These are phyloP conservation scores for Trichocladium antarcticum DNA, from an alignment of 495 filamentous ascomycete species.

Conservation along the genomic window DNA sequence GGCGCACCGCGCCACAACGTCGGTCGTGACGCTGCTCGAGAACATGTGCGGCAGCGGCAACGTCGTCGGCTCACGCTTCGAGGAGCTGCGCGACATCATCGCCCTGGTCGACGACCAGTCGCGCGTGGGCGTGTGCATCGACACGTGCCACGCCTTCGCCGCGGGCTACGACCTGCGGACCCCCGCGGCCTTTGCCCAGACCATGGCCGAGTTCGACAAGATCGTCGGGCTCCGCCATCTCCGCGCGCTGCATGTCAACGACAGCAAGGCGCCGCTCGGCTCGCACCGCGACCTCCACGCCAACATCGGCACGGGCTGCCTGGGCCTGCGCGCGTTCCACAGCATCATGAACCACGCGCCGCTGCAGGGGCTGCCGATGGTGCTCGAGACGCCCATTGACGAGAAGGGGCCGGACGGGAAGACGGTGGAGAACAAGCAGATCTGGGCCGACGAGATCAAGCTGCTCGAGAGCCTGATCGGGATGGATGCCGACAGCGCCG, in stretches of 20 bases:
- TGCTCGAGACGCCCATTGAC: constrained; percentile 90
- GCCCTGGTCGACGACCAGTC: constrained; percentile 63
- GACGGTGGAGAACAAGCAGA: constrained; percentile 54
- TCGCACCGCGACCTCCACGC: constrained; percentile 79
- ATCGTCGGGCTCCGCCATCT: constrained; percentile 71
- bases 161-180: constrained; percentile 84
- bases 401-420: constrained; percentile 45
- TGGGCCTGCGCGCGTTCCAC: constrained; percentile 82
- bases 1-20: constrained; percentile 61
- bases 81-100: constrained; percentile 79
- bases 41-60: constrained; percentile 90
- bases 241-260: constrained; percentile 80
- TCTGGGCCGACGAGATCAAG: constrained; percentile 83
- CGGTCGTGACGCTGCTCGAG: constrained; percentile 75
- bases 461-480: constrained; percentile 80
- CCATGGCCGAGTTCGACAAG: constrained; percentile 65
- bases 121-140: constrained; percentile 90
- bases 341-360: constrained; percentile 74
- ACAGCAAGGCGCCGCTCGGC: constrained; percentile 74
- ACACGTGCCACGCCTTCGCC: constrained; percentile 91
- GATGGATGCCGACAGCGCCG: constrained; percentile 57
- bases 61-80: constrained; percentile 73
- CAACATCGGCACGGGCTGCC: constrained; percentile 87
- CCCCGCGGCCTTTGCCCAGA: constrained; percentile 57
- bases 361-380: constrained; percentile 74